These are phyloP conservation scores for Botrytis squamosa DNA, from an alignment of 2,329 filamentous ascomycete species.

Conservation along the genomic window DNA sequence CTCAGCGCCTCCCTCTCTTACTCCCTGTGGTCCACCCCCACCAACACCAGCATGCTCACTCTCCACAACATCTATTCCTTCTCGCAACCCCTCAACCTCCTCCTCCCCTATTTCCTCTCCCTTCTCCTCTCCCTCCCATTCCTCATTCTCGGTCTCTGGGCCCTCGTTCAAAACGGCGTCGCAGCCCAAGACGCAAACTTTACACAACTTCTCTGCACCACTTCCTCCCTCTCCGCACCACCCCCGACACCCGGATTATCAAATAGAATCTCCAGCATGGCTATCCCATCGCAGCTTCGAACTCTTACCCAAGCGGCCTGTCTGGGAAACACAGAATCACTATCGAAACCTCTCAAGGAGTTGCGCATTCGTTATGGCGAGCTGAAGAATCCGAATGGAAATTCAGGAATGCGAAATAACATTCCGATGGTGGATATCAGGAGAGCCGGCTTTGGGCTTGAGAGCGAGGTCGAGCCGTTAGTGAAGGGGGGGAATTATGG, in stretches of 20 bases:
- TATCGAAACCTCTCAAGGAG: not conserved
- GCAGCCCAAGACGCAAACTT: not conserved
- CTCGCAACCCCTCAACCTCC: slow-evolving; percentile 26
- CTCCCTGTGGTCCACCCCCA: slow-evolving; percentile 23
- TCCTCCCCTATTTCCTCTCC: slow-evolving; percentile 31
- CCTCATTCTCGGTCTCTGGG: slow-evolving; percentile 15
- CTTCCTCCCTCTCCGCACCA: not conserved
- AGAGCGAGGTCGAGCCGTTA: not conserved
- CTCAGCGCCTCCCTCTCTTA: slow-evolving; percentile 25
- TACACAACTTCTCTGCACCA: not conserved
- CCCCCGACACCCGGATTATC: not conserved
- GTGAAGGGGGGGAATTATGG: not conserved
- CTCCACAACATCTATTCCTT: slow-evolving; percentile 30
- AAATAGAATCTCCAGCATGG: not conserved
- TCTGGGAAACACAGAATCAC: not conserved
- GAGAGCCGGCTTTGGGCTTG: not conserved
- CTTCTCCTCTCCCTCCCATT: slow-evolving; percentile 26
- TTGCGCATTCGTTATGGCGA: not conserved
- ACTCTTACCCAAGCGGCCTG: not conserved
- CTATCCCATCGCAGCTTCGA: not conserved
- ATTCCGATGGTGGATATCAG: not conserved
- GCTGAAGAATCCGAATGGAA: not conserved
- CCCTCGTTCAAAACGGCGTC: not conserved
- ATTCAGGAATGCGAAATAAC: not conserved
- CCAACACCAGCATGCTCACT: slow-evolving; percentile 23